Evolutionary conservation across 2,329 filamentous ascomycete genomes (phyloP), one percentile per base, ranked within the genome.

Genomic region (Monosporascus sp.): DNA sequence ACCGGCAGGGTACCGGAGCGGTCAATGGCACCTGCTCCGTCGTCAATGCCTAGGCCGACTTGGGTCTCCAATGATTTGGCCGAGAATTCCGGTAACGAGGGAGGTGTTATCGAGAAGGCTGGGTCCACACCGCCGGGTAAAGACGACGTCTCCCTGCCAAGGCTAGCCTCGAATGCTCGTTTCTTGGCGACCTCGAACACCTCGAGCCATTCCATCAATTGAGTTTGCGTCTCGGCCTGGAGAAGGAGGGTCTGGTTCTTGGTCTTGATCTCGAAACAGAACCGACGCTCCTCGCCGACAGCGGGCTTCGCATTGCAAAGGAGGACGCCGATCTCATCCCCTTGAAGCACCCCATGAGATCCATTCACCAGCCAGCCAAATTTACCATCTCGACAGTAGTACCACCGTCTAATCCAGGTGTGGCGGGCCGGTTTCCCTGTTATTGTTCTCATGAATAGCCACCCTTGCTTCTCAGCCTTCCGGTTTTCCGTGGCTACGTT

Each of bases 241-340:
- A 99, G 77, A 54, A 97, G 75, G 58, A 96, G 85, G 48, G 87
- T 94, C 57, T 89, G 89, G 64, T 90, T 96, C 70, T 97, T 99
- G 2, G 94, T 99, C 76, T 97, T 99, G 64, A 99, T 88, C 71
- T 99, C 94, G 64, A 99, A 97, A 68, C 94, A 97, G 71, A 97
- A 99, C 17, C 94, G 83, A 39, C 94, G 84, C 65, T 99, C 94
- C 71, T 99, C 94, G 60, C 90, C 86, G 49, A 95, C 88, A 1
- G 92, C 91, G 18, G 92, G 91, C 63, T 93, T 90, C 48, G 94
- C 88, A 64, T 90, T 96, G 73, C 94, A 99, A 39, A 99, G 83
- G 50, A 99, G 74, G 3, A 99, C 92, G 41, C 94, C 94, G 55
- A 96, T 96, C 72, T 96, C 91, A 64, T 99, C 94, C 47, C 91